Evolutionary conservation across 257 asterid genomes (phyloP), one percentile per base, ranked within the genome.

Genomic region (Buddleja alternifolia): DNA sequence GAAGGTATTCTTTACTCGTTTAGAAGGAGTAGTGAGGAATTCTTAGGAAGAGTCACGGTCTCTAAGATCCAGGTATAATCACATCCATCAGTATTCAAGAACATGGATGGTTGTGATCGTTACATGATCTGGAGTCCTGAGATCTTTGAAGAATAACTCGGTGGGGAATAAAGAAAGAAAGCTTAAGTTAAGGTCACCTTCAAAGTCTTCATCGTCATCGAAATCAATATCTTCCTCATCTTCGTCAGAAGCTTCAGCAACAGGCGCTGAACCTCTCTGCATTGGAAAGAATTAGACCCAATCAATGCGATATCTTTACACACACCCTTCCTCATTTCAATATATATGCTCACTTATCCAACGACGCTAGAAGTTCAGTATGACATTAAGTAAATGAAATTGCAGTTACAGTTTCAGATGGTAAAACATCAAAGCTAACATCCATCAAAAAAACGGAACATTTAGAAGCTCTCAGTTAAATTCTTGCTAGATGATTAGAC

Each of bases 191-290:
- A 45, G 47, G 48, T 66, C 46, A 89, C 97, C 97, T 79, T 89
- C 99, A 34, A 91, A 89, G 76, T 94, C 92, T 2, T 83, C 97
- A 9, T 88, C 97, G 8, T 89, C 99, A 46, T 93, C 97, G 54
- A 94, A 87, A 76, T 94, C 99, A 66, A 94, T 82, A 63, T 86
- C 96, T 53, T 93, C 96, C 51, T 79, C 95, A 0, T 80, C 91
- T 69, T 79, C 99, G 32, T 91, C 96, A 50, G 86, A 82, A 56
- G 42, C 90, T 60, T 89, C 98, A 79, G 81, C 86, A 84, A 71
- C 77, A 67, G 86, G 56, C 16, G 81, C 82, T 7, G 85, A 82
- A 69, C 93, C 89, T 89, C 74, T 94, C 99, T 94, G 90, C 72
- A 58, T 20, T 2, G 67, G 59, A 60, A 44, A 45, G 66, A 56